These are phyloP conservation scores for Pochonia chlamydosporia DNA, from an alignment of 2,329 filamentous ascomycete species.

Conservation along the genomic window DNA sequence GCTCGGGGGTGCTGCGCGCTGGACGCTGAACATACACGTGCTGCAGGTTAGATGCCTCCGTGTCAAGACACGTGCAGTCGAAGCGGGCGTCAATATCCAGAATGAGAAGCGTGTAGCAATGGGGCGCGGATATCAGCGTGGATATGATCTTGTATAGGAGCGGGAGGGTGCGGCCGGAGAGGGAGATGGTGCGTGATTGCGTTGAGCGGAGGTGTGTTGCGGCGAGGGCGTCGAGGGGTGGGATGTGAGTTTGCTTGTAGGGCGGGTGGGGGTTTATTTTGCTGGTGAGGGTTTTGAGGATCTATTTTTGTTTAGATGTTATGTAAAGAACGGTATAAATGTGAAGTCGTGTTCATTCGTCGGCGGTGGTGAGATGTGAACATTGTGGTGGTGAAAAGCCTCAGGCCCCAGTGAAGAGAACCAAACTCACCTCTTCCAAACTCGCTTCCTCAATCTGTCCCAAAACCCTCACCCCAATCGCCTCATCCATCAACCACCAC, in stretches of 20 bases:
- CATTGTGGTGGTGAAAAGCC: too few species aligned
- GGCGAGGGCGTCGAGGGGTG: conserved; percentile 40
- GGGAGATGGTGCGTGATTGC: conserved; percentile 38
- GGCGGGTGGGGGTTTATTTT: not conserved
- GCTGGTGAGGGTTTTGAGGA: conserved; percentile 10
- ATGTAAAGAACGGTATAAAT: too few species aligned
- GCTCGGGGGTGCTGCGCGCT: conserved; percentile 19
- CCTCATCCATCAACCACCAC: conserved; percentile 26
- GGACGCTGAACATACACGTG: conserved; percentile 48
- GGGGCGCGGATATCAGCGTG: conserved; percentile 41
- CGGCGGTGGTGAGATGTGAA: too few species aligned
- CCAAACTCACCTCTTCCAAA: conserved; percentile 53
- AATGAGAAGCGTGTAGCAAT: conserved; percentile 43
- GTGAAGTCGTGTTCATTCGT: too few species aligned
- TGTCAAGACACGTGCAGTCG: conserved; percentile 42
- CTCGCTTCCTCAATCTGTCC: conserved; percentile 50
- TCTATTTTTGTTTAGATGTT: too few species aligned
- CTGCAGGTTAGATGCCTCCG: conserved; percentile 30
- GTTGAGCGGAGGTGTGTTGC: conserved; percentile 42
- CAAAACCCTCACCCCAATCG: conserved; percentile 43
- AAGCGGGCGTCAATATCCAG: conserved; percentile 52
- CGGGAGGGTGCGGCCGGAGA: conserved; percentile 47
- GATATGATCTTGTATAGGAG: conserved; percentile 52
- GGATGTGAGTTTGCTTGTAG: conserved; percentile 32
- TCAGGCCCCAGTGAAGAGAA: not conserved